Evolutionary conservation across 352 stramenopile species (phyloP).

Genomic region (Globisporangium perplexum): DNA sequence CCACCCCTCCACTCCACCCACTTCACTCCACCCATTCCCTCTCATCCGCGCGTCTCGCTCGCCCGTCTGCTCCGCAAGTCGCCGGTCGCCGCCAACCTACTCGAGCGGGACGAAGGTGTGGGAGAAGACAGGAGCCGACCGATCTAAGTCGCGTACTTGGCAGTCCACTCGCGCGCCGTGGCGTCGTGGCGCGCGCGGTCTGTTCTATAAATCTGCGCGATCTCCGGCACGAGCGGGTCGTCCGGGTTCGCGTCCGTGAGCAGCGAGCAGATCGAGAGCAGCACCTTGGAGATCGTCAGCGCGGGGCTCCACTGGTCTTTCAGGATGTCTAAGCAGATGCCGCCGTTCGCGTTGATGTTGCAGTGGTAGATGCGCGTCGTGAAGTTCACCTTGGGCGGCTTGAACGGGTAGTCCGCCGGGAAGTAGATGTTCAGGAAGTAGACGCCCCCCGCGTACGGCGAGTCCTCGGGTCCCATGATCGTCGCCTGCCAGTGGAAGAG

Average conservation of each 20-base stretch:
- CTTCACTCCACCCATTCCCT: too few species aligned
- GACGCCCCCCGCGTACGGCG: slow-evolving; percentile 95
- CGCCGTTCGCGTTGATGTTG: slow-evolving; percentile 99
- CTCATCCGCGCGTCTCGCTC: too few species aligned
- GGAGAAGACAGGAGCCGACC: neutral
- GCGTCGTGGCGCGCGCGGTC: slow-evolving; percentile 92
- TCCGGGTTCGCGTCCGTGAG: slow-evolving; percentile 99
- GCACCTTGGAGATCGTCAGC: slow-evolving; percentile 99
- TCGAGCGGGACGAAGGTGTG: neutral
- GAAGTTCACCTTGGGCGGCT: slow-evolving; percentile 98
- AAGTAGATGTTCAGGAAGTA: slow-evolving; percentile 99
- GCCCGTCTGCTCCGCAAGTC: too few species aligned
- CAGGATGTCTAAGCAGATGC: slow-evolving; percentile 99
- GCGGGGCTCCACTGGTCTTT: slow-evolving; percentile 99
- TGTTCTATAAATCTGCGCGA: slow-evolving; percentile 94
- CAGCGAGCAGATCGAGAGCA: slow-evolving; percentile 99
- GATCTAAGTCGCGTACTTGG: slow-evolving; percentile 98
- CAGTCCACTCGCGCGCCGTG: slow-evolving; percentile 96
- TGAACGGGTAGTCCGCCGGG: slow-evolving; percentile 99
- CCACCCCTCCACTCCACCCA: too few species aligned
- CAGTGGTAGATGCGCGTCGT: slow-evolving; percentile 99
- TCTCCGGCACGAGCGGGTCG: slow-evolving; percentile 94
- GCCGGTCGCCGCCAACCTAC: neutral
- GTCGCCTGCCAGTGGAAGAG: slow-evolving; percentile 97
- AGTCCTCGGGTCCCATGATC: slow-evolving; percentile 99